A percentile compares a stretch with the other conserved stretches of the same genome.
Evolutionary conservation across 192 early-diverging fungal species (phyloP).

Genomic region (Mortierella hygrophila): DNA sequence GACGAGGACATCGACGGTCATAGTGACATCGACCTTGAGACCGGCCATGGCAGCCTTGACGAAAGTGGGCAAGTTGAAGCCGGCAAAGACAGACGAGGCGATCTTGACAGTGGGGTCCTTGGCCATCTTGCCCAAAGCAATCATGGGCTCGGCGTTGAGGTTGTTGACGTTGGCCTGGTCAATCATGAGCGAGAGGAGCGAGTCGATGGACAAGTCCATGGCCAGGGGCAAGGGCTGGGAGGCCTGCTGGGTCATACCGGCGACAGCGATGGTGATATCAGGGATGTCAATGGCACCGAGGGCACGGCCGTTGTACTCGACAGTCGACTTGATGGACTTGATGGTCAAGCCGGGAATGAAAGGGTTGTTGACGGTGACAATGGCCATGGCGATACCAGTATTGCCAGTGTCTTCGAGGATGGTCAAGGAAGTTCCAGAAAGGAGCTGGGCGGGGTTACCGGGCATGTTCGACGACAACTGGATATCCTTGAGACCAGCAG

Average conservation of each 20-base stretch:
- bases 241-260: constrained; percentile 54
- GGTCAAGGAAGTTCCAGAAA: constrained; percentile 56
- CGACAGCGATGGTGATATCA: constrained; percentile 55
- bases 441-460: constrained; percentile 59
- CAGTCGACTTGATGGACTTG: constrained; percentile 60
- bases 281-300: constrained; percentile 66
- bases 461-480: constrained; percentile 61
- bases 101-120: constrained; percentile 47
- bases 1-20: constrained; percentile 58
- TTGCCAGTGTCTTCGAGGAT: constrained; percentile 57
- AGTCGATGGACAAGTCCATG: constrained; percentile 66
- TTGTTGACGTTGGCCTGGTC: constrained; percentile 58
- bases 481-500: constrained; percentile 57
- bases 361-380: constrained; percentile 67
- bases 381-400: constrained; percentile 61
- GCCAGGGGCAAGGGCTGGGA: constrained; percentile 50
- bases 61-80: constrained; percentile 62
- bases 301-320: constrained; percentile 55
- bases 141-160: constrained; percentile 58
- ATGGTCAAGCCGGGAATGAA: constrained; percentile 66
- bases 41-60: constrained; percentile 60
- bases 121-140: constrained; percentile 57
- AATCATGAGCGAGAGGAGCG: constrained; percentile 60
- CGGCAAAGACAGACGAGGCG: constrained; percentile 54
- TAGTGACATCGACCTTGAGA: constrained; percentile 62